Evolutionary conservation across 441 rosid species (phyloP).

Genomic region (Adansonia madagascariensis): DNA sequence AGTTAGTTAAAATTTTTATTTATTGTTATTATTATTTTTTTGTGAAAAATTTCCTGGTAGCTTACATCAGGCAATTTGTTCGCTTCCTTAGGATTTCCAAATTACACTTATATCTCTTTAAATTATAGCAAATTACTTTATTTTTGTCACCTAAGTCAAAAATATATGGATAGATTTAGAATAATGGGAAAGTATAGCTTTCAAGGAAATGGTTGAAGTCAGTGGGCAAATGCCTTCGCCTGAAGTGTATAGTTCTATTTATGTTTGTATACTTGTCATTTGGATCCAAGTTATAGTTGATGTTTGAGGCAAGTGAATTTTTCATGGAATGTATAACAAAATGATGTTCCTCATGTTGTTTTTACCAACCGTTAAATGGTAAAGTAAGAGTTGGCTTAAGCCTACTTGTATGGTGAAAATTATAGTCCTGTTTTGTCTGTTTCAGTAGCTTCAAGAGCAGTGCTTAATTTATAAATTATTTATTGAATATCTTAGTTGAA

Average conservation of each 20-base stretch:
- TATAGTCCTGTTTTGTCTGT: not conserved
- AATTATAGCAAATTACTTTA: conserved; percentile 10
- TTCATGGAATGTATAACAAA: not conserved
- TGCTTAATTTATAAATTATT: not conserved
- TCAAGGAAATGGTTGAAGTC: conserved; percentile 17
- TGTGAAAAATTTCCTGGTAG: conserved; percentile 2
- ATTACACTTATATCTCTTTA: not conserved
- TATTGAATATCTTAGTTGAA: not conserved
- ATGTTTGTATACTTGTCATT: not conserved
- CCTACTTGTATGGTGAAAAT: conserved; percentile 7
- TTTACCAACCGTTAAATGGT: not conserved
- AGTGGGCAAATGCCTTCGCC: not conserved
- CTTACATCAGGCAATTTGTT: conserved; percentile 14
- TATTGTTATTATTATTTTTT: not conserved
- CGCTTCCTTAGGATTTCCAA: conserved; percentile 13
- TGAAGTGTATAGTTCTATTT: not conserved
- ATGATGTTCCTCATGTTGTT: not conserved
- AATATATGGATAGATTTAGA: not conserved
- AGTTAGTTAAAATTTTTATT: not conserved
- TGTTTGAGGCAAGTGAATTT: conserved; percentile 9
- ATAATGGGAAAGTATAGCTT: not conserved
- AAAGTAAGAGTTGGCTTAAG: not conserved
- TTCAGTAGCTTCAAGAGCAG: conserved; percentile 4
- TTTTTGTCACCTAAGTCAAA: not conserved
- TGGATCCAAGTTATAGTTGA: not conserved